phyloP scores from a whole-genome alignment of 305 asterid genomes.

The Euphrasia arctica region DNA sequence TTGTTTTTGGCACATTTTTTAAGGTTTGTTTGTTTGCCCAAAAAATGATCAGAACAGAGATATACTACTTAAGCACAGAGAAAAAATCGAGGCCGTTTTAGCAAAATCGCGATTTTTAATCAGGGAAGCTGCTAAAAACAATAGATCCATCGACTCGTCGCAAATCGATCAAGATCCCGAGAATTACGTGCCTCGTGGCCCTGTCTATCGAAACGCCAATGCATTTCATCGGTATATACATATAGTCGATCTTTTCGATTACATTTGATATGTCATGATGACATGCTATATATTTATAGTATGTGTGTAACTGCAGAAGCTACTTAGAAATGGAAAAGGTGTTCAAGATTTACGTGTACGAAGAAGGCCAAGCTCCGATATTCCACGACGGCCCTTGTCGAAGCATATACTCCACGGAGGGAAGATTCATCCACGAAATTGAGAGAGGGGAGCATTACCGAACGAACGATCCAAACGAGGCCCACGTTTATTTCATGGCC shows the following conservation, averaged over 20 bases:
- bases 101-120: slow-evolving; percentile 55
- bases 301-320: slow-evolving; percentile 38
- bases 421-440: slow-evolving; percentile 71
- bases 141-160: slow-evolving; percentile 33
- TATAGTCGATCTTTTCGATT: too few species aligned
- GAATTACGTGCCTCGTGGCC: slow-evolving; percentile 55
- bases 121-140: slow-evolving; percentile 49
- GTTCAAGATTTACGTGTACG: slow-evolving; percentile 70
- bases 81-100: slow-evolving; percentile 49
- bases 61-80: slow-evolving; percentile 26
- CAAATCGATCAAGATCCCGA: slow-evolving; percentile 34
- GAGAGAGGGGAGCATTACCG: slow-evolving; percentile 51
- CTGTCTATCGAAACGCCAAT: slow-evolving; percentile 62
- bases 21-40: not conserved
- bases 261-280: too few species aligned
- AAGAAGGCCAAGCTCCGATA: slow-evolving; percentile 77
- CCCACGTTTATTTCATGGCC: slow-evolving; percentile 72
- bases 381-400: slow-evolving; percentile 76
- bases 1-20: not conserved
- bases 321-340: slow-evolving; percentile 64
- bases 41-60: slow-evolving; percentile 28
- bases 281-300: not conserved
- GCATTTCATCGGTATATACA: slow-evolving; percentile 48
- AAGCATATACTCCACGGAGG: slow-evolving; percentile 81
- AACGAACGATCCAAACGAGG: slow-evolving; percentile 61